phyloP scores from a whole-genome alignment of 1,139 yeast genomes.

The Sugiyamaella sp. region DNA sequence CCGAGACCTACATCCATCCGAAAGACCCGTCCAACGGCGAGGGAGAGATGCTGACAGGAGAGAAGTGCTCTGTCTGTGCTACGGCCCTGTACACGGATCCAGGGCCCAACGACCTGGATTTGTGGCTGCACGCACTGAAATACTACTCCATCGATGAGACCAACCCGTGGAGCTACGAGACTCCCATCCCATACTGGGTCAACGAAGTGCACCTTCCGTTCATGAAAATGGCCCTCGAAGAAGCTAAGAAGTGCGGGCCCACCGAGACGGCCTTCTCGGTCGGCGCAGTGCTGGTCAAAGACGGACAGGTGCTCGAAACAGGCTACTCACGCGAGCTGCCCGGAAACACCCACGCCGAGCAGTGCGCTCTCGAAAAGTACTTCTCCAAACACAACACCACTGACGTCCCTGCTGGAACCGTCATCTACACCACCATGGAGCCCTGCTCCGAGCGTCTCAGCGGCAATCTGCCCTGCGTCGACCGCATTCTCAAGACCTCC shows the following conservation, averaged over 20 bases:
- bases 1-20: slow-evolving; percentile 64
- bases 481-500: slow-evolving; percentile 62
- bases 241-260: slow-evolving; percentile 81
- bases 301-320: slow-evolving; percentile 65
- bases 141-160: slow-evolving; percentile 57
- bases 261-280: slow-evolving; percentile 90
- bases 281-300: slow-evolving; percentile 81
- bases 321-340: slow-evolving; percentile 91
- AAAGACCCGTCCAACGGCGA: slow-evolving; percentile 21
- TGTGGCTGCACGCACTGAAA: slow-evolving; percentile 88
- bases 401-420: slow-evolving; percentile 73
- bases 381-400: slow-evolving; percentile 41
- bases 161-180: slow-evolving; percentile 68
- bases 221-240: slow-evolving; percentile 65
- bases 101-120: slow-evolving; percentile 76
- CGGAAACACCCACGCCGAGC: slow-evolving; percentile 98
- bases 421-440: slow-evolving; percentile 94
- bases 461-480: slow-evolving; percentile 88
- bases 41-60: slow-evolving; percentile 65
- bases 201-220: slow-evolving; percentile 55
- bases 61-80: slow-evolving; percentile 66
- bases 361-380: slow-evolving; percentile 85
- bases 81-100: slow-evolving; percentile 86
- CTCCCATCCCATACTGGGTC: slow-evolving; percentile 90
- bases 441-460: slow-evolving; percentile 91